Evolutionary conservation across 2,329 filamentous ascomycete genomes (phyloP).

Genomic region (Gremmenia infestans): DNA sequence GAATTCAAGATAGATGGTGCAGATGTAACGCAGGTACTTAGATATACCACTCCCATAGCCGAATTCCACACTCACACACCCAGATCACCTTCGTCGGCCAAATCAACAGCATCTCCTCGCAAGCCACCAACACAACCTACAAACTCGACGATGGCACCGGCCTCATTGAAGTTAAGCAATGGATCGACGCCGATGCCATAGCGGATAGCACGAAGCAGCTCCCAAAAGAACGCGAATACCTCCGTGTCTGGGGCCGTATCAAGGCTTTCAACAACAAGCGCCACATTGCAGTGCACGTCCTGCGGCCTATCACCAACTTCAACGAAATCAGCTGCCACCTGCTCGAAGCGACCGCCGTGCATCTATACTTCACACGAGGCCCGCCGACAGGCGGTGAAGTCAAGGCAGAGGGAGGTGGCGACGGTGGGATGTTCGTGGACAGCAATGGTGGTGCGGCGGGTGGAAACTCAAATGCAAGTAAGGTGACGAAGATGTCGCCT

Average conservation of each 20-base stretch:
- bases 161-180: conserved; percentile 84
- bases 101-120: conserved; percentile 79
- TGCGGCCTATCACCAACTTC: conserved; percentile 74
- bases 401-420: conserved; percentile 30
- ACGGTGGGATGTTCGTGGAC: conserved; percentile 34
- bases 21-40: conserved; percentile 54
- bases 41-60: not conserved
- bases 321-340: conserved; percentile 94
- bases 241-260: conserved; percentile 79
- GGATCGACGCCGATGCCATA: conserved; percentile 50
- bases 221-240: conserved; percentile 69
- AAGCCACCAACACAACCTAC: conserved; percentile 88
- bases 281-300: conserved; percentile 73
- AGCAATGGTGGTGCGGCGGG: conserved; percentile 33
- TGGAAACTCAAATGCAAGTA: conserved; percentile 25
- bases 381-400: conserved; percentile 38
- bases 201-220: conserved; percentile 42
- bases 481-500: conserved; percentile 38
- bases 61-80: conserved; percentile 1
- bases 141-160: conserved; percentile 94
- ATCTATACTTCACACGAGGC: conserved; percentile 76
- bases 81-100: conserved; percentile 84
- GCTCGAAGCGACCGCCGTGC: conserved; percentile 83
- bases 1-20: conserved; percentile 80
- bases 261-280: conserved; percentile 81